Evolutionary conservation across 768 basidiomycete species (phyloP), one percentile per base, ranked within the genome.

Genomic region (Mycena vulgaris): DNA sequence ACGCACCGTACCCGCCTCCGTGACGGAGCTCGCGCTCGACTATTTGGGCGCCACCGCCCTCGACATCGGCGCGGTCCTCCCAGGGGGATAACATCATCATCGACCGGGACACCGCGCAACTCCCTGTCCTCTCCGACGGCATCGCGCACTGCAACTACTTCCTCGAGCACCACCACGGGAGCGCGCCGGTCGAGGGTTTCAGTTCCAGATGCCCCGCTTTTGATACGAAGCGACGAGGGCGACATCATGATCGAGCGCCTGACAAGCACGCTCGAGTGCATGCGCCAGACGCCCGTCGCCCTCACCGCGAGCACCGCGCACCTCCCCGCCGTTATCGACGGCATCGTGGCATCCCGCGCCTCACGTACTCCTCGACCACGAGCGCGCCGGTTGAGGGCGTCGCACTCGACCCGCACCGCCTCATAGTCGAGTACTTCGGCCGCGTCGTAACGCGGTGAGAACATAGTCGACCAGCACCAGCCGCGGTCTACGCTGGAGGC

Each of bases 101-200:
- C n/a, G n/a, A n/a, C n/a, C n/a, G n/a, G n/a, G n/a, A 47, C 28
- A 16, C 47, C 51, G 30, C 51, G 31, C 59, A 48, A 30, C 66
- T 68, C n/a, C 58, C 51, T 39, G 23, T 3, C 30, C 51, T 47
- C 51, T 0, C 37, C 31, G 52, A 55, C 40, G 66, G 51, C 28
- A 53, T 68, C 31, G 64, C 64, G 19, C 64, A 66, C 45, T 66
- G 57, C 42, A 66, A 58, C 31, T 66, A 57, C 47, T 66, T 66
- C 37, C 56, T 66, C 31, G 55, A 66, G 27, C 64, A 35, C 31
- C 56, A 40, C 37, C 37, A 65, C 51, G 49, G 31, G 21, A 25
- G 11, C 9, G 31, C 23, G 13, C 63, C 53, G n/a, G 33, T 67
- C 25, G 2, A n/a, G 19, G 63, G 63, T 13, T n/a, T n/a, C n/a